Evolutionary conservation across 345 rosid species (phyloP).

Genomic region (Camelina hispida): DNA sequence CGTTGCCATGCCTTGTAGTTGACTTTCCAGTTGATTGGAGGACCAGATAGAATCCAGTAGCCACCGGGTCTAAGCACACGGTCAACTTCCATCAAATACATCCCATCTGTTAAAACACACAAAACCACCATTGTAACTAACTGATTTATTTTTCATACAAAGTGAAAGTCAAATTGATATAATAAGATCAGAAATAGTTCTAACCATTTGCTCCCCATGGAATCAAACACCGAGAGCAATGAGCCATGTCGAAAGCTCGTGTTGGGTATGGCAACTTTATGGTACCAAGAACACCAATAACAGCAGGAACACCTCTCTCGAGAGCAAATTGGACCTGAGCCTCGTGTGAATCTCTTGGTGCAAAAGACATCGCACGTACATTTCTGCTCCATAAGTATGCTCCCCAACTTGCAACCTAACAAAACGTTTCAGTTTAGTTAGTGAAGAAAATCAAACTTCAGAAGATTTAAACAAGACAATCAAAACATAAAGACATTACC

Average conservation of each 20-base stretch:
- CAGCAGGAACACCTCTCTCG: conserved; percentile 99
- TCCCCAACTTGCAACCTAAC: conserved; percentile 98
- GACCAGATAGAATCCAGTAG: conserved; percentile 97
- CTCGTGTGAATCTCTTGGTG: conserved; percentile 98
- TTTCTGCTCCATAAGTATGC: conserved; percentile 98
- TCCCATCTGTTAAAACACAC: conserved; percentile 67
- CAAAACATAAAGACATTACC: conserved; percentile 52
- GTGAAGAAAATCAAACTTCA: not conserved
- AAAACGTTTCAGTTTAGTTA: conserved; percentile 1
- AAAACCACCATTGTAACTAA: conserved; percentile 11
- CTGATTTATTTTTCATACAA: not conserved
- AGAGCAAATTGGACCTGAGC: conserved; percentile 99
- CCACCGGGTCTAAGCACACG: conserved; percentile 98
- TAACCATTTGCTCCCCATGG: conserved; percentile 97
- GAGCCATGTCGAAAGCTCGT: conserved; percentile 96
- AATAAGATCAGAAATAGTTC: conserved; percentile 15
- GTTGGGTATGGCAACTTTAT: conserved; percentile 93
- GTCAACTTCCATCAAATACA: conserved; percentile 92
- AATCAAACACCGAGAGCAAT: conserved; percentile 97
- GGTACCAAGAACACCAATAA: conserved; percentile 96
- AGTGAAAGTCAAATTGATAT: not conserved
- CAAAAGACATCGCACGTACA: conserved; percentile 95
- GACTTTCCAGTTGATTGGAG: conserved; percentile 93
- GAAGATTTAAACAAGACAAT: not conserved
- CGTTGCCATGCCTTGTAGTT: conserved; percentile 96